Evolutionary conservation across 495 filamentous ascomycete genomes (phyloP).

Genomic region (Podospora sp.): DNA sequence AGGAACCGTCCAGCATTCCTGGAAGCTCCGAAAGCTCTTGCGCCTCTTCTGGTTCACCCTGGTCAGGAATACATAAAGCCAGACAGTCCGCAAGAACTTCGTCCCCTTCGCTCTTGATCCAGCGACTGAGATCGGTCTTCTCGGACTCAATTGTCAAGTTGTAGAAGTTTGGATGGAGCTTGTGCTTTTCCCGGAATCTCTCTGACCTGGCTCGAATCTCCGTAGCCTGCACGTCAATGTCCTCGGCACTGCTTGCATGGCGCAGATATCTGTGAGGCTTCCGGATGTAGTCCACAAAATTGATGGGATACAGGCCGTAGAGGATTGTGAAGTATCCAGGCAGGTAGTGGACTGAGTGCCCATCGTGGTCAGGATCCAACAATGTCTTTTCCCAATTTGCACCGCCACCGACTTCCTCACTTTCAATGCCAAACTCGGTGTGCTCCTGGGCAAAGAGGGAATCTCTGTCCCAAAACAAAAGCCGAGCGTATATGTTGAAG

Average conservation of each 20-base stretch:
- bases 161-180: slow-evolving; percentile 75
- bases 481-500: slow-evolving; percentile 73
- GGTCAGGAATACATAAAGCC: slow-evolving; percentile 45
- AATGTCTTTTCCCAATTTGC: slow-evolving; percentile 61
- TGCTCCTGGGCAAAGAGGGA: slow-evolving; percentile 37
- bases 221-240: slow-evolving; percentile 69
- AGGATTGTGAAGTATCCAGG: slow-evolving; percentile 76
- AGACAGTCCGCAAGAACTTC: slow-evolving; percentile 73
- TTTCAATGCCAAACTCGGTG: slow-evolving; percentile 35
- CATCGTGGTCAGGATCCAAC: slow-evolving; percentile 58
- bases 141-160: slow-evolving; percentile 70
- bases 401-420: slow-evolving; percentile 28
- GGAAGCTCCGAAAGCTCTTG: slow-evolving; percentile 12
- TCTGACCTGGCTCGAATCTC: slow-evolving; percentile 71
- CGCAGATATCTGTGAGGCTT: slow-evolving; percentile 73
- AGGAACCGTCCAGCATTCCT: neutral
- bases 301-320: slow-evolving; percentile 78
- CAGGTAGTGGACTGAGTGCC: slow-evolving; percentile 67
- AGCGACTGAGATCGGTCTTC: slow-evolving; percentile 67
- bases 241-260: slow-evolving; percentile 63
- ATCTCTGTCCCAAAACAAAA: slow-evolving; percentile 72
- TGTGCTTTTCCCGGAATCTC: slow-evolving; percentile 64
- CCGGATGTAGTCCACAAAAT: slow-evolving; percentile 74
- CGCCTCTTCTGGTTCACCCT: slow-evolving; percentile 14
- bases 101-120: slow-evolving; percentile 70